A percentile compares a stretch with the other conserved stretches of the same genome.
These are phyloP conservation scores for Arthroderma uncinatum DNA, from an alignment of 2,329 filamentous ascomycete species.

Conservation along the genomic window DNA sequence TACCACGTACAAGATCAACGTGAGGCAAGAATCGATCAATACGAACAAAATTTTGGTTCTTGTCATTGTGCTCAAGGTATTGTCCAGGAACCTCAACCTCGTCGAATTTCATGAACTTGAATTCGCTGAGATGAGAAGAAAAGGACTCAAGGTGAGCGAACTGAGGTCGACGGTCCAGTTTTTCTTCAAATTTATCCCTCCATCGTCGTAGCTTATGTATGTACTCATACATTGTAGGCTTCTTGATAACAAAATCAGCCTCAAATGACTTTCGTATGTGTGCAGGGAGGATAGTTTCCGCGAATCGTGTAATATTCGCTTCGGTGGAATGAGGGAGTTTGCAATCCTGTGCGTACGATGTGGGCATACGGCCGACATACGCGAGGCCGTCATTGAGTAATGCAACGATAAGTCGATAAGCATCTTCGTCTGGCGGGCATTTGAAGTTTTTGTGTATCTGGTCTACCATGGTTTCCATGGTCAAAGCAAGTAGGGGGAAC, in stretches of 20 bases:
- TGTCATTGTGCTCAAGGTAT: conserved; percentile 93
- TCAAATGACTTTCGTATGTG: conserved; percentile 97
- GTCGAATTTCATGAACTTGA: conserved; percentile 95
- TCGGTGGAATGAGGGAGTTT: conserved; percentile 86
- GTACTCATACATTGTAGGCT: conserved; percentile 97
- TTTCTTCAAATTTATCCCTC: conserved; percentile 97
- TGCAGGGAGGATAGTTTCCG: conserved; percentile 84
- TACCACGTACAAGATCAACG: conserved; percentile 81
- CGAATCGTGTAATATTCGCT: conserved; percentile 91
- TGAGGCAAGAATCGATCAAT: conserved; percentile 95
- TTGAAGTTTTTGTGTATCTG: conserved; percentile 99
- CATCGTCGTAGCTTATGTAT: conserved; percentile 92
- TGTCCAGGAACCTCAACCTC: conserved; percentile 97
- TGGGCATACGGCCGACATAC: conserved; percentile 79
- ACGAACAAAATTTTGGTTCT: conserved; percentile 96
- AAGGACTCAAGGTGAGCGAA: conserved; percentile 69
- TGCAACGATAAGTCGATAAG: conserved; percentile 93
- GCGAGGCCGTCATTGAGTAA: conserved; percentile 89
- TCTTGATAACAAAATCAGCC: conserved; percentile 87
- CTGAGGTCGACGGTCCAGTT: conserved; percentile 71
- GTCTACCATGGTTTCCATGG: conserved; percentile 99
- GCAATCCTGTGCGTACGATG: conserved; percentile 77
- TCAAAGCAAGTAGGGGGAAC: conserved; percentile 86
- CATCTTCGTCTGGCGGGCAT: conserved; percentile 94
- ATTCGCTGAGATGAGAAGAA: conserved; percentile 87